These are phyloP conservation scores for Trichocomaceae sp. DNA, from an alignment of 2,329 filamentous ascomycete species.

Conservation along the genomic window DNA sequence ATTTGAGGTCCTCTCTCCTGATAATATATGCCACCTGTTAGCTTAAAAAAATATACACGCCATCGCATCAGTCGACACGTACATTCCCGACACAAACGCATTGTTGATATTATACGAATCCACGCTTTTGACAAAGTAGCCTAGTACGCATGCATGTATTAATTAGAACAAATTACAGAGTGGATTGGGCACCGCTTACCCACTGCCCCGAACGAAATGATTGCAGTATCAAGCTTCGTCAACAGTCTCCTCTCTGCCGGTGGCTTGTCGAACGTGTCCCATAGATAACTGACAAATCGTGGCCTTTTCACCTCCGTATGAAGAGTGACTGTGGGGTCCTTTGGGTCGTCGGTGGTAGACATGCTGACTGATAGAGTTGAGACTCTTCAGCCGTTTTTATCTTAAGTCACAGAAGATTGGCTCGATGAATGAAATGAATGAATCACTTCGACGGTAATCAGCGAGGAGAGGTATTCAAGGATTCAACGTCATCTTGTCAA, in stretches of 20 bases:
- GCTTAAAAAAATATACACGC: not conserved
- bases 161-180: not conserved
- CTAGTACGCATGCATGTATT: slow-evolving; percentile 18
- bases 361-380: too few relatives aligned
- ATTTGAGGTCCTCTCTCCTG: slow-evolving; percentile 48
- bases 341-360: slow-evolving; percentile 8
- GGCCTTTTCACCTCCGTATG: slow-evolving; percentile 28
- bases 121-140: slow-evolving; percentile 48
- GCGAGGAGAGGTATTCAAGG: not conserved
- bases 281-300: slow-evolving; percentile 47
- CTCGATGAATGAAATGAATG: not conserved
- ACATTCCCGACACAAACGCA: slow-evolving; percentile 45
- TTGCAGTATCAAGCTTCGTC: slow-evolving; percentile 44
- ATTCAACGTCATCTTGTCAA: not conserved
- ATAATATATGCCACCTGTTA: not conserved
- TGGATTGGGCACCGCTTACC: too few relatives aligned
- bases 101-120: slow-evolving; percentile 43
- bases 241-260: slow-evolving; percentile 44
- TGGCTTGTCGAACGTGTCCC: slow-evolving; percentile 49
- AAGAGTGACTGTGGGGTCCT: slow-evolving; percentile 8
- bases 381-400: too few relatives aligned
- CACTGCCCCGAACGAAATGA: slow-evolving; percentile 43
- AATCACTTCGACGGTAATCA: not conserved
- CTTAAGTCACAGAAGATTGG: not conserved
- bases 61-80: slow-evolving; percentile 7